Conservation (phyloP, 129 eudicot genomes). For the Lactuca sativa region DNA sequence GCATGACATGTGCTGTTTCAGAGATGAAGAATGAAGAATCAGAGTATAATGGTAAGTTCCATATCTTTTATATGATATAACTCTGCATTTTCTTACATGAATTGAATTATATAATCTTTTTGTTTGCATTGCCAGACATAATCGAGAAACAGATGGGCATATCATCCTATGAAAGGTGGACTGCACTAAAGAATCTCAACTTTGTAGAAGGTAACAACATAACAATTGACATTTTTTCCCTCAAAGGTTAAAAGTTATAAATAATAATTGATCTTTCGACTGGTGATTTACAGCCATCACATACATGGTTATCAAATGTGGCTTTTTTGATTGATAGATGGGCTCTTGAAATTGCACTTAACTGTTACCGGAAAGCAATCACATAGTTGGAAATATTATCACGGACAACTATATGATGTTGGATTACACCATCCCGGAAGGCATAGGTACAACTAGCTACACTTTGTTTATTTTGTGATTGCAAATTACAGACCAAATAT, state of each 20-base stretch:
- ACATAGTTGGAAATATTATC: too few relatives aligned
- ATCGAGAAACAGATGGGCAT: constrained; percentile 67
- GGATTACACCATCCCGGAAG: too few relatives aligned
- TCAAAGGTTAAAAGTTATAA: background rate
- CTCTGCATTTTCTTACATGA: background rate
- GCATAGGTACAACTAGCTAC: too few relatives aligned
- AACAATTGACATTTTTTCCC: background rate
- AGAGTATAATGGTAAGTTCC: constrained; percentile 19
- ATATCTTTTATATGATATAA: background rate
- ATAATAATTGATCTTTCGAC: background rate
- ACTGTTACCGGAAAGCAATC: too few relatives aligned
- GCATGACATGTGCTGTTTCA: background rate
- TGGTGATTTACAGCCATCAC: constrained; percentile 52
- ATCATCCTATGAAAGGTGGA: constrained; percentile 73
- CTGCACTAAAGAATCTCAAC: constrained; percentile 63
- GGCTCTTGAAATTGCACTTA: too few relatives aligned
- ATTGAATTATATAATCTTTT: constrained; percentile 3
- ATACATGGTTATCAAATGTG: constrained; percentile 63
- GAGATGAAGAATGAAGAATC: background rate
- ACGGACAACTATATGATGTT: too few relatives aligned
- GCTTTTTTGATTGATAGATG: too few relatives aligned
- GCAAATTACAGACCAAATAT: too few relatives aligned
- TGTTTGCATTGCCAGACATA: constrained; percentile 42
- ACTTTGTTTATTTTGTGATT: too few relatives aligned
- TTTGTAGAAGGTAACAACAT: constrained; percentile 61